Evolutionary conservation across 2,329 filamentous ascomycete genomes (phyloP).

Genomic region (Cercospora sp.): DNA sequence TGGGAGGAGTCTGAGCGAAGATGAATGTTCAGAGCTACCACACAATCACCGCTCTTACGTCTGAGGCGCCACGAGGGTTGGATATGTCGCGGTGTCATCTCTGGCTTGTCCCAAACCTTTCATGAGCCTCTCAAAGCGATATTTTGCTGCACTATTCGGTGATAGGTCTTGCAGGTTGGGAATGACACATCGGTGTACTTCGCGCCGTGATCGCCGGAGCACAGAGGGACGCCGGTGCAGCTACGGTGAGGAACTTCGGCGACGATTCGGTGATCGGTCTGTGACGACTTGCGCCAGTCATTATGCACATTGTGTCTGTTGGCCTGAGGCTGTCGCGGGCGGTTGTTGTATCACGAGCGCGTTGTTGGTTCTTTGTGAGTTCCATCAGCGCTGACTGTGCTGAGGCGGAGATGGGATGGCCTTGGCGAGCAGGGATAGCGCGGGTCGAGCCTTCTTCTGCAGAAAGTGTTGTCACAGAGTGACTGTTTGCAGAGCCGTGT

Average conservation of each 20-base stretch:
- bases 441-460: not conserved
- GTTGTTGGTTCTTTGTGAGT: not conserved
- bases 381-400: not conserved
- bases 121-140: not conserved
- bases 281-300: not conserved
- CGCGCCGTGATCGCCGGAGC: not conserved
- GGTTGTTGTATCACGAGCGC: not conserved
- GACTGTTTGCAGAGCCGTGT: not conserved
- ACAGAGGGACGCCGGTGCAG: not conserved
- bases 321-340: not conserved
- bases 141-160: not conserved
- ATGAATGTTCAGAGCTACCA: not conserved
- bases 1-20: not conserved
- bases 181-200: not conserved
- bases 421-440: not conserved
- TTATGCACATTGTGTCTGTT: not conserved
- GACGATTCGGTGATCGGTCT: not conserved
- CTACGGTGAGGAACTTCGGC: not conserved
- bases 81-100: not conserved
- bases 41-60: not conserved
- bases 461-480: conserved; percentile 1
- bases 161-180: not conserved
- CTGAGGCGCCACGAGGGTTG: not conserved
- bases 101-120: not conserved
- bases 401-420: not conserved